These are phyloP conservation scores for Fagopyrum esculentum DNA, from an alignment of 148 eudicot species.

Conservation along the genomic window DNA sequence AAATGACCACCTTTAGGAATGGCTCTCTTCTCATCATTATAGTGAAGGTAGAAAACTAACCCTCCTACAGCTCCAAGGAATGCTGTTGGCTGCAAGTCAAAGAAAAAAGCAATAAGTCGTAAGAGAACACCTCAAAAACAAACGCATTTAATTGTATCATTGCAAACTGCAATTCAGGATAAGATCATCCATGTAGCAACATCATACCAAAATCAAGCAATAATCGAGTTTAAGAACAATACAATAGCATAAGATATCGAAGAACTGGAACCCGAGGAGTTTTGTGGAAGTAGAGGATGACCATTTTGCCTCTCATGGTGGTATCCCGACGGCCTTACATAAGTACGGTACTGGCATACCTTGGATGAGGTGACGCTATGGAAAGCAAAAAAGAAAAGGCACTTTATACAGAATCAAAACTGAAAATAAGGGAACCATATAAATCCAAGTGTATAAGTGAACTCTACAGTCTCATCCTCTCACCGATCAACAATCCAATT, in stretches of 20 bases:
- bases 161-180: not conserved
- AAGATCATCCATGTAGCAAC: slow-evolving; percentile 5
- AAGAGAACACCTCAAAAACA: not conserved
- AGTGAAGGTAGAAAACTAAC: slow-evolving; percentile 35
- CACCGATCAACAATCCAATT: not conserved
- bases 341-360: slow-evolving; percentile 34
- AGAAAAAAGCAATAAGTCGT: not conserved
- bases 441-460: not conserved
- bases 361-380: slow-evolving; percentile 33
- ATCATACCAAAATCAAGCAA: slow-evolving; percentile 8
- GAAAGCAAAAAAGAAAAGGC: not conserved
- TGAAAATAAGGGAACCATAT: not conserved
- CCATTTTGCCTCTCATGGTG: slow-evolving; percentile 18
- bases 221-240: slow-evolving; percentile 21
- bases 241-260: slow-evolving; percentile 38
- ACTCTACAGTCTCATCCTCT: not conserved
- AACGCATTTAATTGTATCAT: not conserved
- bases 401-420: not conserved
- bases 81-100: slow-evolving; percentile 55
- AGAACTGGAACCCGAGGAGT: slow-evolving; percentile 17
- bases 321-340: slow-evolving; percentile 26
- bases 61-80: slow-evolving; percentile 53
- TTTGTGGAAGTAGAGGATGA: slow-evolving; percentile 20
- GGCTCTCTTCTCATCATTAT: slow-evolving; percentile 83
- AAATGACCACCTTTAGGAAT: slow-evolving; percentile 43